Conservation (phyloP, 2,329 filamentous ascomycete genomes). For the Aspergillus sclerotialis region DNA sequence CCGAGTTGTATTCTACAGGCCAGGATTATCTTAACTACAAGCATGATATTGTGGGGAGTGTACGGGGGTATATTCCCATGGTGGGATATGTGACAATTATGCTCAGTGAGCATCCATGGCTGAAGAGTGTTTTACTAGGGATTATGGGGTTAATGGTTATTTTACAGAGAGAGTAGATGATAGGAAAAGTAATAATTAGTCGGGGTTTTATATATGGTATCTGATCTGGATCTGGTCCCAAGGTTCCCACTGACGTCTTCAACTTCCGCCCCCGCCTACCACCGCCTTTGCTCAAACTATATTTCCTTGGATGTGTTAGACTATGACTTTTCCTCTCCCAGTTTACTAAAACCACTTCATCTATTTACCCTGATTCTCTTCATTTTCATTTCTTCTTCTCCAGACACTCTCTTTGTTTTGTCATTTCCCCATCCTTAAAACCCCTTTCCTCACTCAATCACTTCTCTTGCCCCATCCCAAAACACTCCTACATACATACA, state of each 20-base stretch:
- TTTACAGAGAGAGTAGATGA: conserved; percentile 70
- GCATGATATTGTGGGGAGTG: conserved; percentile 87
- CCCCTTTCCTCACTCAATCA: conserved; percentile 8
- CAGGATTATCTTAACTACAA: conserved; percentile 78
- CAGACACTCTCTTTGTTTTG: neutral
- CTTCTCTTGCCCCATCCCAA: conserved; percentile 1
- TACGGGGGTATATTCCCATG: conserved; percentile 85
- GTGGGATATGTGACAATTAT: conserved; percentile 97
- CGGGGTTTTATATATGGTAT: neutral
- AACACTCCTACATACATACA: too few relatives aligned
- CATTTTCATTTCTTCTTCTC: neutral
- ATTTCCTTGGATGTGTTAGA: too few relatives aligned
- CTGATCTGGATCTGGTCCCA: neutral
- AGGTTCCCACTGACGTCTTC: conserved; percentile 11
- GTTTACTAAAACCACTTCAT: neutral
- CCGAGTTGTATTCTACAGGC: conserved; percentile 76
- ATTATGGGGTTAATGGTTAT: conserved; percentile 94
- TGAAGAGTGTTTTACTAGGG: conserved; percentile 91
- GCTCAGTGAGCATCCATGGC: conserved; percentile 89
- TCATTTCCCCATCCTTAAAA: conserved; percentile 3
- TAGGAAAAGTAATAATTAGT: neutral
- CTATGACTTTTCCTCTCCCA: too few relatives aligned
- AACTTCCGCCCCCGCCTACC: neutral
- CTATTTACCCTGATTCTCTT: neutral
- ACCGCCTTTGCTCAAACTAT: too few relatives aligned